A percentile compares a stretch with the other conserved stretches of the same genome.
phyloP scores from a whole-genome alignment of 192 early-diverging fungal species.

The Diversispora eburnea region DNA sequence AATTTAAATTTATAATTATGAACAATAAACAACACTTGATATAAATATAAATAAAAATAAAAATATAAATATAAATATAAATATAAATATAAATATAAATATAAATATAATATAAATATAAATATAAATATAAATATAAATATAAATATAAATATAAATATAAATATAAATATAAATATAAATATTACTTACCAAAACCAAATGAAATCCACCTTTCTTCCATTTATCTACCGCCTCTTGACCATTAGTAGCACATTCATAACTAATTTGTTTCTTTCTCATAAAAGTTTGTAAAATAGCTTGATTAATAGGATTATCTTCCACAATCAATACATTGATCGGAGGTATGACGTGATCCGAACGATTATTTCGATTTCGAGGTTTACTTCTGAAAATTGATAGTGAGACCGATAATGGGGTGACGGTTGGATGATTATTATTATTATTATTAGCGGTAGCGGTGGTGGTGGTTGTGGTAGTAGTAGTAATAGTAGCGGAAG shows the following conservation, averaged over 20 bases:
- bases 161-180: neutral
- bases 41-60: no score
- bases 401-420: neutral
- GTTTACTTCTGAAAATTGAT: neutral
- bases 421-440: no score
- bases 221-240: slow-evolving; percentile 80
- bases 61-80: no score
- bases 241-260: slow-evolving; percentile 75
- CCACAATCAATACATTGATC: slow-evolving; percentile 77
- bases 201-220: slow-evolving; percentile 60
- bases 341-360: slow-evolving; percentile 49
- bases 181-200: slow-evolving; percentile 53
- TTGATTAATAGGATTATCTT: slow-evolving; percentile 76
- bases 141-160: no score
- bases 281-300: slow-evolving; percentile 69
- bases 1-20: neutral
- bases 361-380: slow-evolving; percentile 16
- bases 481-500: slow-evolving; percentile 1
- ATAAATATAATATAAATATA: no score
- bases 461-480: neutral
- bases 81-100: no score
- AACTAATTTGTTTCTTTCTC: slow-evolving; percentile 65
- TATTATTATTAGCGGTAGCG: no score
- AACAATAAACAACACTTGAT: no score
- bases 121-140: no score